Evolutionary conservation across 192 early-diverging fungal genomes (phyloP).

Genomic region (Geranomyces michiganensis): DNA sequence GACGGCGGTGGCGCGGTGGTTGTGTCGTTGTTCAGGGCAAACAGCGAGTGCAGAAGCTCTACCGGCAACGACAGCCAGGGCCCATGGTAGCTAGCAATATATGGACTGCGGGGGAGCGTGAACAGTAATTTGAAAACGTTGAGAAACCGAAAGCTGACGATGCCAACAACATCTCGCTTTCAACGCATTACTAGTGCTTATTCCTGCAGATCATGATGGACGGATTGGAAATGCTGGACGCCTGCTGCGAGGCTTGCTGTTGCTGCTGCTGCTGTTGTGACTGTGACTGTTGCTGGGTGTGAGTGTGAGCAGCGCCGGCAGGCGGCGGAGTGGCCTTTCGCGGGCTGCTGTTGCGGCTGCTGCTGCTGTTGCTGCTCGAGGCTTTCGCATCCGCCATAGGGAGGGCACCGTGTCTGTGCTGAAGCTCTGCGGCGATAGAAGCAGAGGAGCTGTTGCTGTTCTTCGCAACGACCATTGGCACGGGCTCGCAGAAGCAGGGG

Average conservation of each 20-base stretch:
- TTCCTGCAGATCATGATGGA: constrained; percentile 43
- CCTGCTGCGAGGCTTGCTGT: too few species aligned
- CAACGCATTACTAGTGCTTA: constrained; percentile 45
- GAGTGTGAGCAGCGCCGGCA: too few species aligned
- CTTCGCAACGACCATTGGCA: too few species aligned
- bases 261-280: too few species aligned
- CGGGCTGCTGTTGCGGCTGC: too few species aligned
- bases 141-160: neutral
- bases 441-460: too few species aligned
- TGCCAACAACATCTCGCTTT: neutral
- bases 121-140: constrained; percentile 5
- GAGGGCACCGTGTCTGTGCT: too few species aligned
- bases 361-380: neutral
- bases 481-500: too few species aligned
- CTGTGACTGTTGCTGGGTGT: too few species aligned
- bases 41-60: constrained; percentile 45
- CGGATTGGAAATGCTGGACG: neutral
- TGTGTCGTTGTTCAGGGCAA: constrained; percentile 34
- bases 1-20: constrained; percentile 11
- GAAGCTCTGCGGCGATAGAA: too few species aligned
- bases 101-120: constrained; percentile 28
- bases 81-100: constrained; percentile 51
- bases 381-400: neutral
- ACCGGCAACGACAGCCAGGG: constrained; percentile 47
- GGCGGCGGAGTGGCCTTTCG: too few species aligned